phyloP scores from a whole-genome alignment of 2,329 filamentous ascomycete species.

The Incumbomyces lentus region DNA sequence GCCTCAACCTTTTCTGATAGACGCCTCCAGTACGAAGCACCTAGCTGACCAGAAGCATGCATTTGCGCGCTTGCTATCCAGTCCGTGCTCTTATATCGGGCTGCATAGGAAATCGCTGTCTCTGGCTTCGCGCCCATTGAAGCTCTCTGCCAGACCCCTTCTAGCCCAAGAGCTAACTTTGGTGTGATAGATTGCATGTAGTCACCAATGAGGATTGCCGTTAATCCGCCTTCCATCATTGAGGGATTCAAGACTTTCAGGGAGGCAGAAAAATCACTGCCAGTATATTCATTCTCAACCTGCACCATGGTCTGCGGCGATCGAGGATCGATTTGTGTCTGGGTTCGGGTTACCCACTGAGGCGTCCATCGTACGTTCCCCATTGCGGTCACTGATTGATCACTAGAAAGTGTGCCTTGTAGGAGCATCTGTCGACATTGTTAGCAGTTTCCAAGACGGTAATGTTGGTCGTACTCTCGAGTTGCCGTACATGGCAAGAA shows the following conservation, averaged over 20 bases:
- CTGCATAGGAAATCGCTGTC: slow-evolving; percentile 79
- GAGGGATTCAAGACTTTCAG: slow-evolving; percentile 96
- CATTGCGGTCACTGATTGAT: slow-evolving; percentile 73
- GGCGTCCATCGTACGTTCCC: slow-evolving; percentile 88
- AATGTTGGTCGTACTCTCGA: slow-evolving; percentile 56
- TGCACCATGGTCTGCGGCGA: slow-evolving; percentile 77
- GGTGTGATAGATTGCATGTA: slow-evolving; percentile 91
- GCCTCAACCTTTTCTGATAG: slow-evolving; percentile 93
- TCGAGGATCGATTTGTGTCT: slow-evolving; percentile 71
- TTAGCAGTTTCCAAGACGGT: slow-evolving; percentile 7
- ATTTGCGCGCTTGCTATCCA: slow-evolving; percentile 91
- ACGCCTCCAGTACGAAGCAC: slow-evolving; percentile 86
- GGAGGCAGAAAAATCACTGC: slow-evolving; percentile 83
- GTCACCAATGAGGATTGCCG: slow-evolving; percentile 89
- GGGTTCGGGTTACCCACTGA: slow-evolving; percentile 73
- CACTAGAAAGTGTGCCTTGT: slow-evolving; percentile 91
- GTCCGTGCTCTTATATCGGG: slow-evolving; percentile 79
- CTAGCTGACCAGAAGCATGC: slow-evolving; percentile 76
- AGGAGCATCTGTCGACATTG: slow-evolving; percentile 62
- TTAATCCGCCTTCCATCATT: slow-evolving; percentile 78
- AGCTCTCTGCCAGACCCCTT: slow-evolving; percentile 86
- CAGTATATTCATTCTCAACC: slow-evolving; percentile 90
- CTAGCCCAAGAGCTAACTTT: slow-evolving; percentile 74
- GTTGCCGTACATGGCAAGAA: slow-evolving; percentile 87
- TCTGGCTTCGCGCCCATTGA: slow-evolving; percentile 81